Conservation (phyloP, 1,284 basidiomycete species). For the Bjerkandera adusta region DNA sequence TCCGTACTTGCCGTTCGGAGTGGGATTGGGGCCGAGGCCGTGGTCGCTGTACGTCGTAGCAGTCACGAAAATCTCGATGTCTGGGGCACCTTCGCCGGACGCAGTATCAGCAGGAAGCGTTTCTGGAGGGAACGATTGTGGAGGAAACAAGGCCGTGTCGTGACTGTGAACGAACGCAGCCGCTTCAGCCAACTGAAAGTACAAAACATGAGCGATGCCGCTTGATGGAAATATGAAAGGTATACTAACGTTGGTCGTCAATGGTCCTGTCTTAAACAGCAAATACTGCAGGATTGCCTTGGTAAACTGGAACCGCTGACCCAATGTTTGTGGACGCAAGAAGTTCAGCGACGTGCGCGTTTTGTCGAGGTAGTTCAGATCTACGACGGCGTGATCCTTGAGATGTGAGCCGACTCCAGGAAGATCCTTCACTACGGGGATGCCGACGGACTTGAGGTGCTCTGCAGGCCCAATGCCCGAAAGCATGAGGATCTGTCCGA, state of each 20-base stretch:
- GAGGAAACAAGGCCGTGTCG: constrained; percentile 49
- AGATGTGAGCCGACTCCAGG: constrained; percentile 37
- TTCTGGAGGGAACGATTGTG: constrained; percentile 34
- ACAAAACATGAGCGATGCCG: background rate
- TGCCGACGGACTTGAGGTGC: constrained; percentile 46
- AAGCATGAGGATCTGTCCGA: constrained; percentile 68
- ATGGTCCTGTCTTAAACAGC: constrained; percentile 41
- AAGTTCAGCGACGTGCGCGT: constrained; percentile 40
- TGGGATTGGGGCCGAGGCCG: constrained; percentile 16
- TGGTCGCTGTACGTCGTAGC: constrained; percentile 43
- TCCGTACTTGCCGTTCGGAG: constrained; percentile 19
- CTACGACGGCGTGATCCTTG: constrained; percentile 53
- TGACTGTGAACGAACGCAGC: constrained; percentile 57
- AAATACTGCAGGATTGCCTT: constrained; percentile 41
- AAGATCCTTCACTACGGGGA: constrained; percentile 41
- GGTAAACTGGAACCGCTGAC: constrained; percentile 33
- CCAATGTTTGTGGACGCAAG: constrained; percentile 35
- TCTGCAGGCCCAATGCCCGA: constrained; percentile 63
- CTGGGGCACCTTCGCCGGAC: constrained; percentile 54
- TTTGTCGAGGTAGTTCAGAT: constrained; percentile 50
- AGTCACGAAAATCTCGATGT: constrained; percentile 57
- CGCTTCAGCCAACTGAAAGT: constrained; percentile 50
- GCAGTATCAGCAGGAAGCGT: constrained; percentile 46
- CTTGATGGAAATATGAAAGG: background rate
- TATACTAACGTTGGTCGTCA: constrained; percentile 52